Evolutionary conservation across 108 stramenopile species (phyloP).

Genomic region (Fragilariopsis cylindrus): DNA sequence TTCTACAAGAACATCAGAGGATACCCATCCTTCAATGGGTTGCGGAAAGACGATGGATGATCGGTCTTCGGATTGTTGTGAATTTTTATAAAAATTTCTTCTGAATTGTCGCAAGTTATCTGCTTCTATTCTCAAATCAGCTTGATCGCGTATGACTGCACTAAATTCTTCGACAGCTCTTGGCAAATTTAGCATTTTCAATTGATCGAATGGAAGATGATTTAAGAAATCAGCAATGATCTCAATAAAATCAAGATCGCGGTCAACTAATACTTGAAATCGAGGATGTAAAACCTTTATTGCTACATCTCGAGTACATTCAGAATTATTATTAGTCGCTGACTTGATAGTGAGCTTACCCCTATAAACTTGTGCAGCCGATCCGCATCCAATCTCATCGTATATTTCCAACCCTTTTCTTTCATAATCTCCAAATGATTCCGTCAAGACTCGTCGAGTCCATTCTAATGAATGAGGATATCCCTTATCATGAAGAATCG

Average conservation of each 20-base stretch:
- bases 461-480: conserved; percentile 66
- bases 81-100: conserved; percentile 62
- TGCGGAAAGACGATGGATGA: conserved; percentile 65
- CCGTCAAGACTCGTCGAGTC: conserved; percentile 56
- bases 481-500: conserved; percentile 64
- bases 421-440: conserved; percentile 81
- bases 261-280: conserved; percentile 55
- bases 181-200: conserved; percentile 78
- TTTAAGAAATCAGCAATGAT: conserved; percentile 61
- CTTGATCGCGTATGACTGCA: conserved; percentile 63
- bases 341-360: conserved; percentile 42
- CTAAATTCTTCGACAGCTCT: conserved; percentile 75
- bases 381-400: conserved; percentile 80
- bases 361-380: conserved; percentile 88
- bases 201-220: conserved; percentile 54
- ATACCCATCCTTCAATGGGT: conserved; percentile 63
- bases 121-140: conserved; percentile 79
- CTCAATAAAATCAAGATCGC: conserved; percentile 73
- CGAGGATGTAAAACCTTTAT: conserved; percentile 88
- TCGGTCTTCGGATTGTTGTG: conserved; percentile 15
- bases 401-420: conserved; percentile 49
- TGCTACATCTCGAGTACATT: conserved; percentile 48
- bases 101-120: conserved; percentile 65
- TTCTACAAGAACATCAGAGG: conserved; percentile 68
- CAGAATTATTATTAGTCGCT: conserved; percentile 19